Conservation (phyloP, 495 filamentous ascomycete genomes). For the Clohesyomyces aquaticus region DNA sequence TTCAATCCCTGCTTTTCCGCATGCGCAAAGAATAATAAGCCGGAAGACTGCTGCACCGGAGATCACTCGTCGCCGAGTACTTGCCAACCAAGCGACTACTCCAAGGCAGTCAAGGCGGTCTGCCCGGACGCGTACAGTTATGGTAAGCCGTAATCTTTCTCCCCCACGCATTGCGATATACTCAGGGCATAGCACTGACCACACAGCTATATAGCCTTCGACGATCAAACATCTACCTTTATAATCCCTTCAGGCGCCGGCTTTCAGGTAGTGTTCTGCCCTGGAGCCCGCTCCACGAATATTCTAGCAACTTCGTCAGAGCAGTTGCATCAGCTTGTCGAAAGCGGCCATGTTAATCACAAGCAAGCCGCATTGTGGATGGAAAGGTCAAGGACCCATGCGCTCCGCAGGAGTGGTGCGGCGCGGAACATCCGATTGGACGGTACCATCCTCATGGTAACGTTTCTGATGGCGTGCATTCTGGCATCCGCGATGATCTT, state of each 20-base stretch:
- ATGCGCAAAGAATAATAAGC: slow-evolving; percentile 63
- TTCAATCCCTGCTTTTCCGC: slow-evolving; percentile 75
- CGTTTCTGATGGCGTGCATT: slow-evolving; percentile 1
- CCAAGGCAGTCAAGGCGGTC: slow-evolving; percentile 65
- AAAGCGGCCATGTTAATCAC: slow-evolving; percentile 31
- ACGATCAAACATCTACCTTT: slow-evolving; percentile 75
- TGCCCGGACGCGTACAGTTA: slow-evolving; percentile 85
- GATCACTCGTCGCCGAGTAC: slow-evolving; percentile 57
- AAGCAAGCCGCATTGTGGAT: slow-evolving; percentile 18
- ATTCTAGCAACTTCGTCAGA: slow-evolving; percentile 56
- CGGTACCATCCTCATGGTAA: slow-evolving; percentile 26
- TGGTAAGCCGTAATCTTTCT: slow-evolving; percentile 43
- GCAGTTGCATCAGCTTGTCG: slow-evolving; percentile 30
- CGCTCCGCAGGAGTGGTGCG: slow-evolving; percentile 27
- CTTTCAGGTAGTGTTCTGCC: slow-evolving; percentile 79
- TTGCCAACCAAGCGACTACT: slow-evolving; percentile 67
- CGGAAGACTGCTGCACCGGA: slow-evolving; percentile 72
- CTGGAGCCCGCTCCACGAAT: slow-evolving; percentile 67
- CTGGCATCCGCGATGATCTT: slow-evolving; percentile 11
- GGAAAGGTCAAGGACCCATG: slow-evolving; percentile 7
- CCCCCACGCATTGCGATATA: background rate
- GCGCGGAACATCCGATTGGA: slow-evolving; percentile 31
- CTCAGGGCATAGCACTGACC: background rate
- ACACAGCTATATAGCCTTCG: slow-evolving; percentile 58
- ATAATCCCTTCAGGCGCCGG: slow-evolving; percentile 72